These are phyloP conservation scores for Salmacisia buchloeana DNA, from an alignment of 1,284 basidiomycete genomes.

Conservation along the genomic window DNA sequence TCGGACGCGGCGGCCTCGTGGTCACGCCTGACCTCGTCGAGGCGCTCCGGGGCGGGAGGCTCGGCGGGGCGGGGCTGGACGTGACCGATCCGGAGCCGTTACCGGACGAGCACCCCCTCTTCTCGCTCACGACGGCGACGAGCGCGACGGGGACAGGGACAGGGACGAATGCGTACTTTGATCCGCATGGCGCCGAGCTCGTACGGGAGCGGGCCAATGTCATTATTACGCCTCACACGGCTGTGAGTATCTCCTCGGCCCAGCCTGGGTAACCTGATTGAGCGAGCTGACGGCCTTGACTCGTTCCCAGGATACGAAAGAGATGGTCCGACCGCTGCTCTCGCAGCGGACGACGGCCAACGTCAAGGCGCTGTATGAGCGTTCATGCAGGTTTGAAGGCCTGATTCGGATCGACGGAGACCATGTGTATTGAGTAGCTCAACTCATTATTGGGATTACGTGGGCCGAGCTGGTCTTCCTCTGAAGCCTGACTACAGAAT, in stretches of 20 bases:
- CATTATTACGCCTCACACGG: conserved; percentile 25
- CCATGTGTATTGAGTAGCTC: conserved; percentile 16
- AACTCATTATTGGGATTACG: not conserved
- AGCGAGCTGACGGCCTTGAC: not conserved
- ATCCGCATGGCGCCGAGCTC: not conserved
- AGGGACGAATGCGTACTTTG: not conserved
- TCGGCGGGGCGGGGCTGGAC: conserved; percentile 11
- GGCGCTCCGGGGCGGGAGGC: not conserved
- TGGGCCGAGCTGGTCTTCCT: not conserved
- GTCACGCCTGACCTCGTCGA: conserved; percentile 17
- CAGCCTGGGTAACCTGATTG: no score
- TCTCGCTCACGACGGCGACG: not conserved
- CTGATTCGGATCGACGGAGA: conserved; percentile 12
- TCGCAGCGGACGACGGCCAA: conserved; percentile 11
- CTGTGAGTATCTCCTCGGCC: conserved; percentile 9
- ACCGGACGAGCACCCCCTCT: conserved; percentile 15
- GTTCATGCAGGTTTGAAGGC: conserved; percentile 14
- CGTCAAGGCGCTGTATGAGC: conserved; percentile 9
- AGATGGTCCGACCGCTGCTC: conserved; percentile 17
- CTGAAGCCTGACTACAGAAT: not conserved
- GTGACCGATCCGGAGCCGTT: conserved; percentile 8
- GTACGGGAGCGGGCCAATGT: conserved; percentile 12
- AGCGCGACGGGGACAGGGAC: not conserved
- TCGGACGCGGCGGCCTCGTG: conserved; percentile 9
- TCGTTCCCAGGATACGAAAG: conserved; percentile 14